Evolutionary conservation across 805 yeast species (phyloP), one percentile per base, ranked within the genome.

Genomic region (Saccharomycopsis sp.): DNA sequence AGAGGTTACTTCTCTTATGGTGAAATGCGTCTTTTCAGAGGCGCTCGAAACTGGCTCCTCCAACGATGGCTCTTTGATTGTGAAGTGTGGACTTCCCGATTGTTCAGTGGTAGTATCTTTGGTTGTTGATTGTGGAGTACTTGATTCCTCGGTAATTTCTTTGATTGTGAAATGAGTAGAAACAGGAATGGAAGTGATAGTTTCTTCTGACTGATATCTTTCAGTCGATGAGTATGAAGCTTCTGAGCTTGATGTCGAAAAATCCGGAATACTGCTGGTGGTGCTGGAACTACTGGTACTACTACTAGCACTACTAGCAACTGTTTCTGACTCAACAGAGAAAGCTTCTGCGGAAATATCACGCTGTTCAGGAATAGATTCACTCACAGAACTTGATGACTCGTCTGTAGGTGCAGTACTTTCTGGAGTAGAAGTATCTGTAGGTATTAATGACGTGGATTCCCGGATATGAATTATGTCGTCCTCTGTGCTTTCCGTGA

Each of bases 391-490:
- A n/a, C n/a, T n/a, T n/a, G 21, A 18, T 12, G 18, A 16, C 48
- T 44, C 48, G 4, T 12, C 48, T 16, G 21, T 4, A 44, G 48
- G 12, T 18, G 20, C 68, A 60, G 44, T 44, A 53, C 34, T 47
- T 52, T 24, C n/a, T 37, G 4, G 34, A 50, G 21, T 3, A 34
- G 54, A 29, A 55, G 47, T 47, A 41, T 29, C 55, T 50, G 12
- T 63, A 58, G 50, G 52, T 50, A 51, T 56, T 53, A 54, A 60
- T 53, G 54, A 56, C 44, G 48, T 44, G 7, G 48, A n/a, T 20
- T 44, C 21, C 21, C 47, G 64, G 44, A 51, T 51, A 44, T 24
- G 44, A 41, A 51, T 53, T 7, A 52, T 53, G 46, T 50, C 60
- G 34, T 53, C 54, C n/a, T 46, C 56, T 21, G 37, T 40, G 16